A percentile compares a stretch with the other conserved stretches of the same genome.
Evolutionary conservation across 1,284 basidiomycete genomes (phyloP).

Genomic region (Cerioporus squamosus): DNA sequence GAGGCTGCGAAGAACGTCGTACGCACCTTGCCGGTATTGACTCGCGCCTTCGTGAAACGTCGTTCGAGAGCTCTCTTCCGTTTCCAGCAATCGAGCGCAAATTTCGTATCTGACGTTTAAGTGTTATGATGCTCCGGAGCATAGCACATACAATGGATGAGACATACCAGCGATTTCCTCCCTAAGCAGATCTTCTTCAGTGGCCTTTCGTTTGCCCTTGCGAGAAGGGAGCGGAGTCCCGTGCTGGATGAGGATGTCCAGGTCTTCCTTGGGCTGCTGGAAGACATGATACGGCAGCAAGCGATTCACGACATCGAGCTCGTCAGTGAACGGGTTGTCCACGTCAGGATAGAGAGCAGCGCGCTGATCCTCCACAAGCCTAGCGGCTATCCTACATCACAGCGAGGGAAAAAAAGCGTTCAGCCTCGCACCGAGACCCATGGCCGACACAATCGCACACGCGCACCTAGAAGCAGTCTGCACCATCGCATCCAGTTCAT

Average conservation of each 20-base stretch:
- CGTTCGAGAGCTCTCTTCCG: conserved; percentile 57
- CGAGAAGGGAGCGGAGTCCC: conserved; percentile 28
- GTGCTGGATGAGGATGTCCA: conserved; percentile 34
- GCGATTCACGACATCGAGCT: conserved; percentile 62
- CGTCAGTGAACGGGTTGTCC: conserved; percentile 67
- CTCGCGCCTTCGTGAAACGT: conserved; percentile 57
- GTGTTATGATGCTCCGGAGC: not conserved
- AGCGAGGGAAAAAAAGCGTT: not conserved
- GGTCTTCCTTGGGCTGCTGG: conserved; percentile 70
- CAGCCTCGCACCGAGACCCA: not conserved
- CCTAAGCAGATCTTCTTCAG: conserved; percentile 43
- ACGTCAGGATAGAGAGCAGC: conserved; percentile 64
- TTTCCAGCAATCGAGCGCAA: conserved; percentile 67
- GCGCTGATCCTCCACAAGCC: conserved; percentile 64
- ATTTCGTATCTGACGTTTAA: conserved; percentile 55
- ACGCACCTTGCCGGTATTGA: conserved; percentile 60
- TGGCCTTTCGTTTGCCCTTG: conserved; percentile 62
- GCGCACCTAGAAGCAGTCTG: conserved; percentile 54
- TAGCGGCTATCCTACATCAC: conserved; percentile 53
- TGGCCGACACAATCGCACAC: not conserved
- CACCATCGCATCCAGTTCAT: conserved; percentile 50
- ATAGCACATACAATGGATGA: not conserved
- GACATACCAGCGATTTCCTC: conserved; percentile 59
- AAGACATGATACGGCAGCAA: conserved; percentile 79
- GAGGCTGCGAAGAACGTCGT: not conserved